Evolutionary conservation across 805 yeast species (phyloP), one percentile per base, ranked within the genome.

Genomic region (Nakazawaea populi): DNA sequence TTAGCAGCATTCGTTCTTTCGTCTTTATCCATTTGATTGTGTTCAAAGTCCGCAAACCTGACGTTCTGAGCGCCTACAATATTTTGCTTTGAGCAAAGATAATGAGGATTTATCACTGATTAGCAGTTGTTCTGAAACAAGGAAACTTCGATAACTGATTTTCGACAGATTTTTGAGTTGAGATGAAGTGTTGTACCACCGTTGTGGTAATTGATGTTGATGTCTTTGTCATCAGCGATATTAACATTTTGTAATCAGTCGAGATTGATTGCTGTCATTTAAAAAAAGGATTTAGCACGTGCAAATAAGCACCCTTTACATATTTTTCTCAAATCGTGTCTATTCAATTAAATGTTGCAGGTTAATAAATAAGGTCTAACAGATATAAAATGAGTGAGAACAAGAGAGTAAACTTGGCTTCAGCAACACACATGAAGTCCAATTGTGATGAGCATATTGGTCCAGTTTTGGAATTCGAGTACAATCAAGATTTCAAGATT

Each of bases 401-500:
- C 24, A 50, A 55, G 45, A 62, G 63, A 31, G 59, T 67, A 36
- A 66, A 69, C 45, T 48, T 58, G 47, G 70, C 79, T 59, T 78
- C 83, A 1, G 71, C 72, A 4, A 58, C 62, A 11, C 80, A 77
- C 4, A 66, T 80, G 56, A 73, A 77, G 54, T 69, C 68, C 18
- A 74, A 76, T 38, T 65, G 74, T 12, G 85, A 80, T 58, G 84
- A 79, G 11, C 69, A 70, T 36, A 64, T 80, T 35, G 62, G 76
- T 5, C 60, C 55, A 3, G 60, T 80, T 48, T 68, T 68, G 34
- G 65, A 65, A 38, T 59, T 79, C 10, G 82, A 80, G 4, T 80
- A 69, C 55, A 62, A 63, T 10, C 80, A 80, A 58, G 70, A 77
- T 30, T 80, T 79, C 56, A 55, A 54, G 11, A 54, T 77, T 14